Evolutionary conservation across 148 eudicot species (phyloP).

Genomic region (Hydrangea macrophylla): DNA sequence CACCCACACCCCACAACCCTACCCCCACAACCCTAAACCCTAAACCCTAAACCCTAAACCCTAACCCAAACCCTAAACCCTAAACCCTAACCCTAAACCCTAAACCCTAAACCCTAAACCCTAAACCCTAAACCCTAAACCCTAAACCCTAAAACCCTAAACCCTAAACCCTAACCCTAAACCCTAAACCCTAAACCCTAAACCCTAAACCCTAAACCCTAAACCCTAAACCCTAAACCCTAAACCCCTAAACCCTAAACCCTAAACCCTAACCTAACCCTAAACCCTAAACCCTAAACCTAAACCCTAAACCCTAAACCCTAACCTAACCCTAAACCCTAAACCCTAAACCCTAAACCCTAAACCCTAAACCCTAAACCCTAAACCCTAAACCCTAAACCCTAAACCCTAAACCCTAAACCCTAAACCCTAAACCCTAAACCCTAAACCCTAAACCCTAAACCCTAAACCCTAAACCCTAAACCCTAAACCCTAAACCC

Average conservation of each 20-base stretch:
- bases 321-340: constrained; percentile 1
- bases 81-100: constrained; percentile 12
- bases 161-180: constrained; percentile 11
- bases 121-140: constrained; percentile 7
- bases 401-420: background rate
- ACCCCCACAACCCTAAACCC: constrained; percentile 4
- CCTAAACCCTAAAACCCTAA: constrained; percentile 2
- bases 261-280: constrained; percentile 5
- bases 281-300: constrained; percentile 1
- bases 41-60: constrained; percentile 12
- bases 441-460: constrained; percentile 2
- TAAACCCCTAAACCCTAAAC: constrained; percentile 3
- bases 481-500: constrained; percentile 3
- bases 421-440: constrained; percentile 1
- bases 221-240: constrained; percentile 5
- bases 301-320: background rate
- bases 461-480: constrained; percentile 4
- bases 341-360: constrained; percentile 7
- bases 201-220: constrained; percentile 5
- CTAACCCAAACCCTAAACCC: background rate
- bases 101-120: constrained; percentile 6
- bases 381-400: background rate
- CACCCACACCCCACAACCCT: constrained; percentile 7
- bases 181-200: constrained; percentile 12
- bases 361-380: background rate